A percentile compares a stretch with the other conserved stretches of the same genome.
Conservation (phyloP, 495 filamentous ascomycete genomes). For the Penicilliopsis zonata region DNA sequence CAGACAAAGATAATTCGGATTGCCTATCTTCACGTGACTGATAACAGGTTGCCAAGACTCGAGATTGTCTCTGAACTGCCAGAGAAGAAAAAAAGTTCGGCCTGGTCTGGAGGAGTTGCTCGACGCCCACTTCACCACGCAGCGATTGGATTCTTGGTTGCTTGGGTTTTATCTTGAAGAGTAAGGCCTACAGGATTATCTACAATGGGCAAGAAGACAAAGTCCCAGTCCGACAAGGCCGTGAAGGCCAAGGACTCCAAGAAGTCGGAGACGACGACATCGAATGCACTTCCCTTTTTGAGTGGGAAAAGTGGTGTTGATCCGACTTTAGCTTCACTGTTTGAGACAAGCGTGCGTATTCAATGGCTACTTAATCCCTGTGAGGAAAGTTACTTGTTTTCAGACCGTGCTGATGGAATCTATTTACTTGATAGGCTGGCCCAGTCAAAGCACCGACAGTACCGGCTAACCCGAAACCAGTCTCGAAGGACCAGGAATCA, state of each 20-base stretch:
- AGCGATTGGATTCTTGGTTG: not conserved
- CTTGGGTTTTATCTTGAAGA: not conserved
- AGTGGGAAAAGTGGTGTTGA: conserved; percentile 44
- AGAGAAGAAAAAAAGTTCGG: conserved; percentile 1
- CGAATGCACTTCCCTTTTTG: conserved; percentile 21
- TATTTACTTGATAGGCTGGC: conserved; percentile 40
- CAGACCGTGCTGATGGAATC: too few relatives aligned
- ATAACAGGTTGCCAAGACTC: conserved; percentile 2
- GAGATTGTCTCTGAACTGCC: not conserved
- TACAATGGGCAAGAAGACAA: conserved; percentile 33
- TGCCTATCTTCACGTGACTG: conserved; percentile 1
- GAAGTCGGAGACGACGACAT: conserved; percentile 2
- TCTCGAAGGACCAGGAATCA: conserved; percentile 12
- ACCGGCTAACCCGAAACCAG: conserved; percentile 17
- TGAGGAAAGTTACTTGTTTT: too few relatives aligned
- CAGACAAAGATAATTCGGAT: conserved; percentile 1
- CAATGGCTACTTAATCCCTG: too few relatives aligned
- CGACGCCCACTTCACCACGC: not conserved
- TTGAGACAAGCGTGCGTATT: conserved; percentile 62
- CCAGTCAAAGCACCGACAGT: conserved; percentile 49
- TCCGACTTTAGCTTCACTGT: conserved; percentile 65
- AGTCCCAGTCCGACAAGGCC: conserved; percentile 16
- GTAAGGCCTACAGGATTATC: not conserved
- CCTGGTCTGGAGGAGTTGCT: not conserved
- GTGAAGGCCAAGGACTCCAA: conserved; percentile 9